Evolutionary conservation across 2,329 filamentous ascomycete species (phyloP), one percentile per base, ranked within the genome.

Genomic region (Pseudocercospora fijiensis): DNA sequence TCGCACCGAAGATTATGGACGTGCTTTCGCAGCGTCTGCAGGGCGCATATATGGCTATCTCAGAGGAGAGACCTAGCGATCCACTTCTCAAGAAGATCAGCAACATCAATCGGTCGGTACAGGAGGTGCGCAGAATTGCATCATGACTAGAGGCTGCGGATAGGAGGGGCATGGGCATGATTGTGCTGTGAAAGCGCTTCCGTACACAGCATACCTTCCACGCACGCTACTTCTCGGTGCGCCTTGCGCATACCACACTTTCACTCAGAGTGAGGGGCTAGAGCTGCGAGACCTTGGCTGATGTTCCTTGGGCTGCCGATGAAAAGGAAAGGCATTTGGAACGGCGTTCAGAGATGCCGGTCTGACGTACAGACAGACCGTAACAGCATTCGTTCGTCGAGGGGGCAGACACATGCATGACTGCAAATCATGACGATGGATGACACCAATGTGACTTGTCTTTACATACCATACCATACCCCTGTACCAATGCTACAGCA

Each of bases 1-100:
- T 87, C 18, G 81, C 82, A 11, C 84, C 84, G 0, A 81, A 81
- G 72, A 86, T 87, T 65, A 85, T 88, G 81, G 83, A 86, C 30
- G 82, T 86, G 61, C 77, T 88, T 52, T 80, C 80, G 55, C 78
- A 84, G 70, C 83, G 86, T 55, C 77, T 88, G 53, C 83, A 86
- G 60, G 77, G 76, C 28, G 20, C 63, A 11, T 87, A 86, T 74
- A 84, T 86, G 79, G 74, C 78, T 24, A 79, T 86, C 59, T 83
- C 83, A 3, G 80, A 86, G 74, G 79, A 73, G 47, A 78, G 80
- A 43, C 82, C 83, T 1, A 82, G 84, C 68, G 80, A 79, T n/a
- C 76, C 64, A 9, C 76, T 69, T 18, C 62, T 85, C 58, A 69
- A 69, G 58, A 71, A 67, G 63, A 70, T 77, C 57, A 68, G 67